phyloP scores from a whole-genome alignment of 192 early-diverging fungal species.

The Mortierella claussenii region DNA sequence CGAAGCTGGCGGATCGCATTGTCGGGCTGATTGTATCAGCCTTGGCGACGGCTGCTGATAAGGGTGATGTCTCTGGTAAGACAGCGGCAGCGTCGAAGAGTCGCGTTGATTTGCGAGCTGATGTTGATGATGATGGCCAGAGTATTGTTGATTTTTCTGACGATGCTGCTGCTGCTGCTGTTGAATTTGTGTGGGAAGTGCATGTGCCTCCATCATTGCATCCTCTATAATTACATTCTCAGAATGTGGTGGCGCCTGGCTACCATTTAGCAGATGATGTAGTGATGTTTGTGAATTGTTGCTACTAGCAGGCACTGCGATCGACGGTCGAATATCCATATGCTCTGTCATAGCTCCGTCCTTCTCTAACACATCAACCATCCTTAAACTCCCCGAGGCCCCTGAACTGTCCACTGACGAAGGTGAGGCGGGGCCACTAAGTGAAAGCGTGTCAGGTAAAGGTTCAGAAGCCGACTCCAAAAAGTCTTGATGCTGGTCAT shows the following conservation, averaged over 20 bases:
- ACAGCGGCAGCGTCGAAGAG: not conserved
- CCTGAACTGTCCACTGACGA: not conserved
- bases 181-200: not conserved
- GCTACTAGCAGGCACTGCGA: conserved; percentile 25
- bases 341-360: not conserved
- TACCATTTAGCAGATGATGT: too few species aligned
- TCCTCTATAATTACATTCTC: too few species aligned
- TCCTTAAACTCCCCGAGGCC: not conserved
- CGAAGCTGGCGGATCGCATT: not conserved
- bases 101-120: not conserved
- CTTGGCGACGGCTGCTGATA: not conserved
- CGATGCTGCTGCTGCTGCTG: not conserved
- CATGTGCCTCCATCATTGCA: too few species aligned
- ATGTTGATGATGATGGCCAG: conserved; percentile 8
- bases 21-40: not conserved
- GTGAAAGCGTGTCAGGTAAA: not conserved
- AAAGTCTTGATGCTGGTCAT: too few species aligned
- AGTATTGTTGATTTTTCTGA: not conserved
- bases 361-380: not conserved
- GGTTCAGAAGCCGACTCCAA: not conserved
- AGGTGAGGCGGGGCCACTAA: not conserved
- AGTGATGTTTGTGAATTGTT: conserved; percentile 16
- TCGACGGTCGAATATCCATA: conserved; percentile 18
- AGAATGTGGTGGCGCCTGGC: not conserved
- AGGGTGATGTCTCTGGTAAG: not conserved